Conservation (phyloP, 2,329 filamentous ascomycete genomes). For the Colletotrichum eremochloae region DNA sequence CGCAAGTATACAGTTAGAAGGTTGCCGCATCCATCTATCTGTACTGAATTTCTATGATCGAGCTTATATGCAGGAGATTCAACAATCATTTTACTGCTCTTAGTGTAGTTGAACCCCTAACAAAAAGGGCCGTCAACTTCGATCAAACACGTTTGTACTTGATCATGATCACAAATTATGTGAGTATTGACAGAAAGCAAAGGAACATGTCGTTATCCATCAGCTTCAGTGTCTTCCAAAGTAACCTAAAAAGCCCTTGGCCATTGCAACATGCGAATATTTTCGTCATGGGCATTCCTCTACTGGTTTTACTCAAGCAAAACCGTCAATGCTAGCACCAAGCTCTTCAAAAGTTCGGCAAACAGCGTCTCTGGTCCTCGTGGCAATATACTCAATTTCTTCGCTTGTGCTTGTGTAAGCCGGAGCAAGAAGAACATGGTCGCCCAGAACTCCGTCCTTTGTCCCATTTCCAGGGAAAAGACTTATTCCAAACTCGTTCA, state of each 20-base stretch:
- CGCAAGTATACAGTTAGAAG: no score
- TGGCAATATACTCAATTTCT: constrained; percentile 42
- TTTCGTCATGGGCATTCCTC: neutral
- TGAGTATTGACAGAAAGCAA: neutral
- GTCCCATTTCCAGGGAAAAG: constrained; percentile 55
- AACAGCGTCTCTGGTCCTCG: constrained; percentile 40
- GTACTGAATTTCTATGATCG: neutral
- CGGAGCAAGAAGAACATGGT: constrained; percentile 46
- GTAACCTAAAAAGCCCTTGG: neutral
- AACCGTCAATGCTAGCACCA: no score
- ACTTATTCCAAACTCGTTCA: constrained; percentile 59
- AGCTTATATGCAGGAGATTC: neutral
- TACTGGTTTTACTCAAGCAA: neutral
- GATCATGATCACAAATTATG: neutral
- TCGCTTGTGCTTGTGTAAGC: constrained; percentile 36
- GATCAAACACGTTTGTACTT: neutral
- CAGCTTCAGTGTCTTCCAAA: neutral
- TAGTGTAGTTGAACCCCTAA: neutral
- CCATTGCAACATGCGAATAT: neutral
- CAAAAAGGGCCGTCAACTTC: neutral
- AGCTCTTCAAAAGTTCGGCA: constrained; percentile 26
- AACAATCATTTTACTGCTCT: neutral
- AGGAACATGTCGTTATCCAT: neutral
- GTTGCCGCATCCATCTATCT: no score
- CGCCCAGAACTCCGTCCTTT: constrained; percentile 44